phyloP scores from a whole-genome alignment of 2,329 filamentous ascomycete species.

The Microcera coccophila region DNA sequence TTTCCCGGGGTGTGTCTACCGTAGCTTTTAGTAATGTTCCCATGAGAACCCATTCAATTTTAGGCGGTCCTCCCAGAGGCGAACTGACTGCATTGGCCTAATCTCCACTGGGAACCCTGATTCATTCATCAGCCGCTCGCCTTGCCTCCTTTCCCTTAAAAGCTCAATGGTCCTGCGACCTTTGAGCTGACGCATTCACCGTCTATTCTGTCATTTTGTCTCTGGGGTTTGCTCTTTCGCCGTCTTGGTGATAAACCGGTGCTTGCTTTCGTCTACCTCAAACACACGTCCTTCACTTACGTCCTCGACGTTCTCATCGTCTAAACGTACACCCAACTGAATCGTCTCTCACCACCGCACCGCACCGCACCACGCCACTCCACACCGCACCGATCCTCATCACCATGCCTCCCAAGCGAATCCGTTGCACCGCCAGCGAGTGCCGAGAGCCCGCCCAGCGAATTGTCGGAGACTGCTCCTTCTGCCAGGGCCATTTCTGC shows the following conservation, averaged over 20 bases:
- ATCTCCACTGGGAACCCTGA: constrained; percentile 25
- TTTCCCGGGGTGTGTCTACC: neutral
- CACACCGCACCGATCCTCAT: constrained; percentile 10
- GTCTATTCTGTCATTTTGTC: constrained; percentile 17
- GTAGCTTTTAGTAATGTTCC: too few species aligned
- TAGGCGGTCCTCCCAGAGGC: constrained; percentile 14
- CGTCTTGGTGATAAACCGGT: neutral
- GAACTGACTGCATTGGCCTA: constrained; percentile 21
- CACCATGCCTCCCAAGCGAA: constrained; percentile 68
- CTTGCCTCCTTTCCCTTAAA: constrained; percentile 4
- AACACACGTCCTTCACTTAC: neutral
- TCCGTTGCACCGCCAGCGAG: constrained; percentile 82
- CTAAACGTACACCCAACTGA: constrained; percentile 1
- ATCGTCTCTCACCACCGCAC: constrained; percentile 3
- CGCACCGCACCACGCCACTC: neutral
- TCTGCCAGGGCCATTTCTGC: constrained; percentile 92
- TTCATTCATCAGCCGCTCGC: constrained; percentile 29
- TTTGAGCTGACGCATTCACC: constrained; percentile 13
- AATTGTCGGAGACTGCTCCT: constrained; percentile 93
- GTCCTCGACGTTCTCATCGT: neutral
- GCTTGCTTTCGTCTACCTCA: neutral
- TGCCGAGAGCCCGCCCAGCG: constrained; percentile 85
- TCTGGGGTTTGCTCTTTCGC: constrained; percentile 6
- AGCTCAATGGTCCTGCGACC: too few species aligned
- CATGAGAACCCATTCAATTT: neutral